These are phyloP conservation scores for Nigrospora oryzae DNA, from an alignment of 2,329 filamentous ascomycete species.

Conservation along the genomic window DNA sequence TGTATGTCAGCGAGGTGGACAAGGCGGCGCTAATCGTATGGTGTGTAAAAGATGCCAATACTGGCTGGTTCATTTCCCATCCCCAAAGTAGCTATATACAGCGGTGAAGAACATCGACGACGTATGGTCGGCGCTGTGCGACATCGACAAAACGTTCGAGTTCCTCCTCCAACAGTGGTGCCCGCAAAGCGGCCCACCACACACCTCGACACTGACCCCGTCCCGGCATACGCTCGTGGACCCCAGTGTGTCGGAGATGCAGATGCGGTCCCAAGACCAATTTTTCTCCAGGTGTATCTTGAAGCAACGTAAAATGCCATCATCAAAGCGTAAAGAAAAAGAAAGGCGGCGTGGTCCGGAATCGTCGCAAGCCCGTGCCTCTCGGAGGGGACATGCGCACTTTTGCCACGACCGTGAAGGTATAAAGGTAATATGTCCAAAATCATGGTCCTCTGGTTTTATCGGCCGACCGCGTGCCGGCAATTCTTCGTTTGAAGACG, in stretches of 20 bases:
- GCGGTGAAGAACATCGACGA: background rate
- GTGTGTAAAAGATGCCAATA: background rate
- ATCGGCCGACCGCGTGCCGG: background rate
- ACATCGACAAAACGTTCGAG: background rate
- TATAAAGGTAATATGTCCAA: conserved; percentile 1
- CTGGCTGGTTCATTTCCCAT: conserved; percentile 1
- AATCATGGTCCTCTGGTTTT: background rate
- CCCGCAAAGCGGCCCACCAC: background rate
- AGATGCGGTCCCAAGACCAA: background rate
- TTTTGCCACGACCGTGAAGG: background rate
- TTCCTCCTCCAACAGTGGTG: background rate
- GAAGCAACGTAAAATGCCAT: background rate
- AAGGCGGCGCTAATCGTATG: too few relatives aligned
- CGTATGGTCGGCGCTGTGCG: background rate
- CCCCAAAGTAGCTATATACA: background rate
- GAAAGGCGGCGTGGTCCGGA: background rate
- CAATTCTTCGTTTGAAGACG: background rate
- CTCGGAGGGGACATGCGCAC: background rate
- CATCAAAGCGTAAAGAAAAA: conserved; percentile 2
- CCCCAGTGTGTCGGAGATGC: background rate
- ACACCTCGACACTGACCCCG: background rate
- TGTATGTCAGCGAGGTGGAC: too few relatives aligned
- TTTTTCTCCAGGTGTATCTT: background rate
- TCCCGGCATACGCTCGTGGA: background rate
- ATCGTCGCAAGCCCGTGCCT: background rate